Percentiles rank a stretch among this genome's conserved stretches.
phyloP scores from a whole-genome alignment of 768 basidiomycete genomes.

The Pisolithus albus region DNA sequence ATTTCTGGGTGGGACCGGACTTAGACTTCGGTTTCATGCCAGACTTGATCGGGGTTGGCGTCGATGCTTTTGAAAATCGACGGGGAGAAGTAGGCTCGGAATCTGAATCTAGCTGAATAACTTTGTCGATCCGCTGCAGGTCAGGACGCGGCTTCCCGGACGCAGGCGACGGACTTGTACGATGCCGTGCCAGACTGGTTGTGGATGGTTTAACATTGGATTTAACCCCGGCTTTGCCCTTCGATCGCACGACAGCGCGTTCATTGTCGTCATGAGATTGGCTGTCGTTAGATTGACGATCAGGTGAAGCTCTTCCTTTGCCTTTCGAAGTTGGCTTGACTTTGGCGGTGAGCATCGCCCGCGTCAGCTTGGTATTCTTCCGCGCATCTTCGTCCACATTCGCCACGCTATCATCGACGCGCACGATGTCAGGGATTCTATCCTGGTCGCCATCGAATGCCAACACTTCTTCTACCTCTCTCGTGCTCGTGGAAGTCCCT shows the following conservation, averaged over 20 bases:
- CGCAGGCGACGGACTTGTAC: neutral
- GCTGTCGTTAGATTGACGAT: neutral
- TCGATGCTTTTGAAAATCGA: constrained; percentile 1
- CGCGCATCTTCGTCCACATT: constrained; percentile 5
- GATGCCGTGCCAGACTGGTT: neutral
- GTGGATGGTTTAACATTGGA: neutral
- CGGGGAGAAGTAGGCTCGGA: constrained; percentile 6
- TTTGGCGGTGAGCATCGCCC: constrained; percentile 1
- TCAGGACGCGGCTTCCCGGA: neutral
- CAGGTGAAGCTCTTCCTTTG: neutral
- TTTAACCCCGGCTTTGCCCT: neutral
- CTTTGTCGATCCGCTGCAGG: neutral
- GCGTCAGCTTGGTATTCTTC: neutral
- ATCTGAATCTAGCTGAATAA: neutral
- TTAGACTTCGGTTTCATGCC: constrained; percentile 22
- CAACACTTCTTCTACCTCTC: constrained; percentile 23
- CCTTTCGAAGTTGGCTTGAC: neutral
- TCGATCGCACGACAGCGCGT: neutral
- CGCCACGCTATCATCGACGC: neutral
- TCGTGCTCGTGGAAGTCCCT: constrained; percentile 15
- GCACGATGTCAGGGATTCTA: neutral
- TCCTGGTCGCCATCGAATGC: constrained; percentile 9
- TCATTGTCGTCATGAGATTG: neutral
- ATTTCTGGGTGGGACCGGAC: constrained; percentile 4
- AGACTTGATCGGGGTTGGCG: constrained; percentile 19